A percentile compares a stretch with the other conserved stretches of the same genome.
These are phyloP conservation scores for Akanthomyces dipterigenus DNA, from an alignment of 2,329 filamentous ascomycete genomes.

Conservation along the genomic window DNA sequence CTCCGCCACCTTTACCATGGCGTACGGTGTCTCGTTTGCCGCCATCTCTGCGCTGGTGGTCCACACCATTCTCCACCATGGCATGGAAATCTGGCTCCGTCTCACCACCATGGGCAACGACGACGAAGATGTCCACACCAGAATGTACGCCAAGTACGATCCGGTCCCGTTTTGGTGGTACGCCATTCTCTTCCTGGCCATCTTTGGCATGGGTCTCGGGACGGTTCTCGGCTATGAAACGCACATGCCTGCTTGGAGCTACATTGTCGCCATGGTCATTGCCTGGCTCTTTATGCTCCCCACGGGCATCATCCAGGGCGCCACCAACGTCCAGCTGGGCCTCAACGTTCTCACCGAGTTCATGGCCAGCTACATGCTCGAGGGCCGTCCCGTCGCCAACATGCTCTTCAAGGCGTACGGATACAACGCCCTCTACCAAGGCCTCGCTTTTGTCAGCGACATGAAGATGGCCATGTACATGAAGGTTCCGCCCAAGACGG, in stretches of 20 bases:
- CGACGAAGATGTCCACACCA: slow-evolving; percentile 30
- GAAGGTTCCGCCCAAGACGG: slow-evolving; percentile 38
- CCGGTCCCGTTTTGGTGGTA: slow-evolving; percentile 35
- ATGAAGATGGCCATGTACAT: slow-evolving; percentile 44
- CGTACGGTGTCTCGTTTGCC: slow-evolving; percentile 35
- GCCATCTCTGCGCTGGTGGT: slow-evolving; percentile 39
- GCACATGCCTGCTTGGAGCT: slow-evolving; percentile 19
- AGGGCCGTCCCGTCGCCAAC: slow-evolving; percentile 17
- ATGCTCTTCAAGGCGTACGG: slow-evolving; percentile 19
- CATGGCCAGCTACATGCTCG: slow-evolving; percentile 18
- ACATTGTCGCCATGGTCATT: slow-evolving; percentile 20
- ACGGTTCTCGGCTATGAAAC: slow-evolving; percentile 20
- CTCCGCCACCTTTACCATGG: slow-evolving; percentile 38
- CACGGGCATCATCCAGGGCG: slow-evolving; percentile 21
- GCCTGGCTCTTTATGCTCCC: slow-evolving; percentile 18
- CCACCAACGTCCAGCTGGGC: slow-evolving; percentile 25
- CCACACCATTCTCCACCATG: slow-evolving; percentile 31
- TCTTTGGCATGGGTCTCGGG: slow-evolving; percentile 26
- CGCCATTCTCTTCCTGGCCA: slow-evolving; percentile 21
- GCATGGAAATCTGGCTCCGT: slow-evolving; percentile 37
- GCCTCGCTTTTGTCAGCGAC: slow-evolving; percentile 38
- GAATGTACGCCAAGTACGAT: slow-evolving; percentile 26
- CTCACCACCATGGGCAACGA: slow-evolving; percentile 38
- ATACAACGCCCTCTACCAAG: slow-evolving; percentile 27
- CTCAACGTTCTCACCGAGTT: slow-evolving; percentile 31